Evolutionary conservation across 768 basidiomycete species (phyloP).

Genomic region (Suillus brevipes): DNA sequence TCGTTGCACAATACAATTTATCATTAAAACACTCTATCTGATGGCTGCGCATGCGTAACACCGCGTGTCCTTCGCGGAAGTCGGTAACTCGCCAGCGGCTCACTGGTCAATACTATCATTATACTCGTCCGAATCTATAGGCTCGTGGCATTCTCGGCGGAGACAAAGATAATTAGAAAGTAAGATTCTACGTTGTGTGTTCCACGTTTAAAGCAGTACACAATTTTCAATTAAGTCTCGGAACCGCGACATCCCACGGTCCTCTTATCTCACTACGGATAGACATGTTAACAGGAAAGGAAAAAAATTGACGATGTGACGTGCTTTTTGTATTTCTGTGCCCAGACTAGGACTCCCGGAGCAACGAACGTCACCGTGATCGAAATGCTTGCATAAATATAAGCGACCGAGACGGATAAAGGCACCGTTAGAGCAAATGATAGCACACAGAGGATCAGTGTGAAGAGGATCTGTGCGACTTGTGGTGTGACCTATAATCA

Average conservation of each 20-base stretch:
- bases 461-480: slow-evolving; percentile 49
- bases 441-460: slow-evolving; percentile 48
- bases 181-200: slow-evolving; percentile 27
- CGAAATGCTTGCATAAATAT: slow-evolving; percentile 50
- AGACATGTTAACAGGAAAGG: slow-evolving; percentile 13
- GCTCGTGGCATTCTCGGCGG: slow-evolving; percentile 13
- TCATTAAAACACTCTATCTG: slow-evolving; percentile 11
- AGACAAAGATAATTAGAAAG: slow-evolving; percentile 17
- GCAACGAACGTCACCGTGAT: slow-evolving; percentile 67
- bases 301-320: slow-evolving; percentile 30
- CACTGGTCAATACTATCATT: not conserved
- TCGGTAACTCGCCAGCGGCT: slow-evolving; percentile 4
- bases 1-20: slow-evolving; percentile 22
- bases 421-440: slow-evolving; percentile 54
- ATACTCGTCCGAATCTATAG: not conserved
- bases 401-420: slow-evolving; percentile 56
- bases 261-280: slow-evolving; percentile 78
- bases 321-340: slow-evolving; percentile 85
- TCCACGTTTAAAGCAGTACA: slow-evolving; percentile 24
- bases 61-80: slow-evolving; percentile 7
- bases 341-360: slow-evolving; percentile 78
- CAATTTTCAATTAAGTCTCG: slow-evolving; percentile 54
- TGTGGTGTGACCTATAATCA: slow-evolving; percentile 47
- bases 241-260: slow-evolving; percentile 87
- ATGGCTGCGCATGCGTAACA: slow-evolving; percentile 5